A percentile compares a stretch with the other conserved stretches of the same genome.
Evolutionary conservation across 441 rosid species (phyloP).

Genomic region (Gossypium gossypioides): DNA sequence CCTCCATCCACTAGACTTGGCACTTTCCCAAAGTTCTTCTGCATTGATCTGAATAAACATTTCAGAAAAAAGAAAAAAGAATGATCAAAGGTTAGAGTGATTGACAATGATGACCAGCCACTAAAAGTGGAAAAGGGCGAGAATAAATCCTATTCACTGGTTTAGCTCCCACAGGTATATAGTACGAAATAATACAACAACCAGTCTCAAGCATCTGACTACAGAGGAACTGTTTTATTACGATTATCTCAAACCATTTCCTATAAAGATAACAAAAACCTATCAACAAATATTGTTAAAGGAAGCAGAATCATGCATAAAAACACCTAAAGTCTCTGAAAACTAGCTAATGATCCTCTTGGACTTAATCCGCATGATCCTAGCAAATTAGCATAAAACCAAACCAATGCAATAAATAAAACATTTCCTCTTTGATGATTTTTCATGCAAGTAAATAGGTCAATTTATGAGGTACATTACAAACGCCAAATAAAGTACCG

Average conservation of each 20-base stretch:
- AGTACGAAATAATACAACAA: neutral
- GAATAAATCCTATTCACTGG: neutral
- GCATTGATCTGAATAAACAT: conserved; percentile 47
- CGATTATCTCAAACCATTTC: neutral
- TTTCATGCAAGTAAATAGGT: neutral
- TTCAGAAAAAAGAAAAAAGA: conserved; percentile 6
- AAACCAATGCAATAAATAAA: neutral
- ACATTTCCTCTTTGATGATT: neutral
- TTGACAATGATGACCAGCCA: neutral
- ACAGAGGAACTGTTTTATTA: neutral
- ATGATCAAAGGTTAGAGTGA: conserved; percentile 12
- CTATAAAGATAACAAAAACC: neutral
- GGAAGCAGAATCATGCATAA: neutral
- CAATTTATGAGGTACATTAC: neutral
- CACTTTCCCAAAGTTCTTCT: conserved; percentile 84
- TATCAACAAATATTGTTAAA: neutral
- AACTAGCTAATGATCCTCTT: neutral
- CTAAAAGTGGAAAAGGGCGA: neutral
- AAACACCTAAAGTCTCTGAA: neutral
- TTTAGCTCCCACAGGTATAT: neutral
- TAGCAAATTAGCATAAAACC: neutral
- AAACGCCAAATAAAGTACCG: neutral
- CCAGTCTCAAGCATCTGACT: conserved; percentile 4
- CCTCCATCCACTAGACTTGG: conserved; percentile 76
- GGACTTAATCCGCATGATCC: neutral